A percentile compares a stretch with the other conserved stretches of the same genome.
Evolutionary conservation across 208 protist genomes (phyloP).

Genomic region (Trypanosomatidae sp.): DNA sequence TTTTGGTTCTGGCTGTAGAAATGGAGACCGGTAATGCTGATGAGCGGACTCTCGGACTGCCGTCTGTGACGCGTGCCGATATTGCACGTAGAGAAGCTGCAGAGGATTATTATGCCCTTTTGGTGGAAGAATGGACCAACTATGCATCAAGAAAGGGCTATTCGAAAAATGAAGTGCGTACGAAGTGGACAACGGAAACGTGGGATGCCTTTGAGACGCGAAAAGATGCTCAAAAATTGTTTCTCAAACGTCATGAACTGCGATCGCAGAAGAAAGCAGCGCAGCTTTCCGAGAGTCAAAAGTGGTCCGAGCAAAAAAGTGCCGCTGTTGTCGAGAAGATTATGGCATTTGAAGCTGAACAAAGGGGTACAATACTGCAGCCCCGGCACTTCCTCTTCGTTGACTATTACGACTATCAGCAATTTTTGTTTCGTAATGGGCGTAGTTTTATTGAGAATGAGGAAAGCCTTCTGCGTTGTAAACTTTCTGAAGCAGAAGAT

Average conservation of each 20-base stretch:
- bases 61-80: constrained; percentile 23
- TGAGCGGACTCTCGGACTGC: neutral
- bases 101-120: constrained; percentile 55
- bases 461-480: constrained; percentile 40
- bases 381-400: constrained; percentile 52
- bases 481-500: constrained; percentile 29
- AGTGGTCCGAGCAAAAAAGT: constrained; percentile 13
- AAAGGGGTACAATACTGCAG: constrained; percentile 13
- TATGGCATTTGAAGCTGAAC: constrained; percentile 38
- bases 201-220: constrained; percentile 64
- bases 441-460: constrained; percentile 28
- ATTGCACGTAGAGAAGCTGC: constrained; percentile 46
- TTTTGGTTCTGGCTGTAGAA: neutral
- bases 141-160: constrained; percentile 46
- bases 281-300: constrained; percentile 1
- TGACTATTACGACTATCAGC: constrained; percentile 69
- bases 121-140: constrained; percentile 58
- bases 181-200: constrained; percentile 78
- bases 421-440: constrained; percentile 39
- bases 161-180: constrained; percentile 39
- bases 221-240: constrained; percentile 31
- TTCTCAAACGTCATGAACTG: constrained; percentile 31
- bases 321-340: constrained; percentile 32
- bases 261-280: constrained; percentile 22
- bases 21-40: neutral